These are phyloP conservation scores for Coemansia sp. DNA, from an alignment of 192 early-diverging fungal genomes.

Conservation along the genomic window DNA sequence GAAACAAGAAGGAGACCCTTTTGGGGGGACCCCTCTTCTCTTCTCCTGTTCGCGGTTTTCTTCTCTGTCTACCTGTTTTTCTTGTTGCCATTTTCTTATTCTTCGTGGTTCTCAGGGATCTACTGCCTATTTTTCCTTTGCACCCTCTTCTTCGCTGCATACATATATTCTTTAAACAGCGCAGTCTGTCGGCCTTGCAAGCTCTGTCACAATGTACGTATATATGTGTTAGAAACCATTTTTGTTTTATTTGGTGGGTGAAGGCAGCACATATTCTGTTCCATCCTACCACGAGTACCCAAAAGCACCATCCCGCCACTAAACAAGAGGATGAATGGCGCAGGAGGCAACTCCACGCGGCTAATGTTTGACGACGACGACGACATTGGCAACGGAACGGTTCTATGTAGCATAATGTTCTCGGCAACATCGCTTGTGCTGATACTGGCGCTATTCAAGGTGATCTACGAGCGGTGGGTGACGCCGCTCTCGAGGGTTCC, in stretches of 20 bases:
- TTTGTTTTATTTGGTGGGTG: neutral
- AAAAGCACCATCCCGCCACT: neutral
- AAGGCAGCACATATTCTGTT: neutral
- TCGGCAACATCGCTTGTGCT: conserved; percentile 16
- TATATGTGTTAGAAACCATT: no score
- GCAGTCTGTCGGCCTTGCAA: no score
- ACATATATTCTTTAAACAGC: neutral
- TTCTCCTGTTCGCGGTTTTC: neutral
- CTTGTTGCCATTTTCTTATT: neutral
- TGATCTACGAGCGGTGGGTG: conserved; percentile 52
- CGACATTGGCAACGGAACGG: conserved; percentile 28
- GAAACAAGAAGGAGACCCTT: neutral
- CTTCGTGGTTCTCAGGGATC: neutral
- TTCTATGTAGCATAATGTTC: conserved; percentile 38
- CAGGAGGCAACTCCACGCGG: conserved; percentile 48
- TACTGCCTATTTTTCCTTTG: conserved; percentile 2
- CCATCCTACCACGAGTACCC: neutral
- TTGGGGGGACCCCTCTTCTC: neutral
- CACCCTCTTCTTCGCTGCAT: no score
- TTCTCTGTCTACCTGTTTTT: neutral
- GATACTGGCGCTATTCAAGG: conserved; percentile 35
- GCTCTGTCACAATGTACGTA: neutral
- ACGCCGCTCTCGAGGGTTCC: conserved; percentile 41
- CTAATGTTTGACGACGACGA: conserved; percentile 49
- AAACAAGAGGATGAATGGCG: conserved; percentile 32